A percentile compares a stretch with the other conserved stretches of the same genome.
Conservation (phyloP, 1,284 basidiomycete species). For the Ceratobasidium sp. region DNA sequence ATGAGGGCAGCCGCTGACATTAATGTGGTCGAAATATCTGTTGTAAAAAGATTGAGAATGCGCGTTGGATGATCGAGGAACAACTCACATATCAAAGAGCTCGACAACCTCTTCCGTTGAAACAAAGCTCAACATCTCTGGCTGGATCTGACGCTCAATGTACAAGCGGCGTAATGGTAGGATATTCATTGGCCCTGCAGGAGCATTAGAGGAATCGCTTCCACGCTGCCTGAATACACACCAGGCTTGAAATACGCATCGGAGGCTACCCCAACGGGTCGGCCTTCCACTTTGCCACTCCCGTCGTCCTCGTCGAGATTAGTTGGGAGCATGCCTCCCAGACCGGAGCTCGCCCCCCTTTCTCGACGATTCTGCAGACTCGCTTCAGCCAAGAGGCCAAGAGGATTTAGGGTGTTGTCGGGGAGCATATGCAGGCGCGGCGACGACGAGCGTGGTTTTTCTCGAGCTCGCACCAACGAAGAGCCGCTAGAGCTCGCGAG, state of each 20-base stretch:
- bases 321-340: conserved; percentile 22
- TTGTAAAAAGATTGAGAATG: conserved; percentile 46
- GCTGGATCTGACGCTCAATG: conserved; percentile 89
- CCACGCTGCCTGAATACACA: conserved; percentile 53
- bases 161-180: conserved; percentile 84
- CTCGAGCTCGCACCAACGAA: conserved; percentile 11
- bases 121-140: conserved; percentile 89
- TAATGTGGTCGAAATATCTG: conserved; percentile 82
- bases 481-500: conserved; percentile 15
- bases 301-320: conserved; percentile 61
- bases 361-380: conserved; percentile 83
- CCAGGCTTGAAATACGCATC: conserved; percentile 96
- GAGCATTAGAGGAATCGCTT: conserved; percentile 42
- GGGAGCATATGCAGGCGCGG: conserved; percentile 89
- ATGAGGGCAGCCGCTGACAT: conserved; percentile 60
- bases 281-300: conserved; percentile 73
- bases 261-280: conserved; percentile 43
- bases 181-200: conserved; percentile 84
- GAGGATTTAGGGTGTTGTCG: conserved; percentile 89
- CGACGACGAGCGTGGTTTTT: conserved; percentile 53
- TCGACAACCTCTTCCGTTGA: conserved; percentile 86
- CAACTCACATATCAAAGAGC: conserved; percentile 87
- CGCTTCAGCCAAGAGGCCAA: conserved; percentile 91
- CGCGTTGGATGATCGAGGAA: conserved; percentile 46
- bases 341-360: conserved; percentile 34